Evolutionary conservation across 2,329 filamentous ascomycete species (phyloP).

Genomic region (Ophiostoma novo-ulmi): DNA sequence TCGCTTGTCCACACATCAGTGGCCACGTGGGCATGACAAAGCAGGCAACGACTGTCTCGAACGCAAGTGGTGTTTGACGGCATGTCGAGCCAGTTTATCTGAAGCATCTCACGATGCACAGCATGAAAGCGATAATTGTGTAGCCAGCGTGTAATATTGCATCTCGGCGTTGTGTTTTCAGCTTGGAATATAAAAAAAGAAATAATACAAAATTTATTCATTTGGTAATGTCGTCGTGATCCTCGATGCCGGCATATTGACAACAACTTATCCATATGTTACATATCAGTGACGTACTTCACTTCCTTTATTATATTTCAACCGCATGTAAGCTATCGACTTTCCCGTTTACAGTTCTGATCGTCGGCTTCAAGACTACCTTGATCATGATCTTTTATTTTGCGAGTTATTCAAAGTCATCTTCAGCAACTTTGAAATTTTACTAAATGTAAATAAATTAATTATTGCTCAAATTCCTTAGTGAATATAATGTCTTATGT

Average conservation of each 20-base stretch:
- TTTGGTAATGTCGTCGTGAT: neutral
- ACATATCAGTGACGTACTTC: neutral
- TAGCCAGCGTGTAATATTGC: neutral
- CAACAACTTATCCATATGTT: neutral
- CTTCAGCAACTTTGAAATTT: neutral
- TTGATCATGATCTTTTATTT: neutral
- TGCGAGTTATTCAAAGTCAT: neutral
- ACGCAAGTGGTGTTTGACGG: neutral
- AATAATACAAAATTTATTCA: neutral
- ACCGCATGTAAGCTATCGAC: neutral
- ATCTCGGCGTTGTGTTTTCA: neutral
- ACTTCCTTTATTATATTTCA: neutral
- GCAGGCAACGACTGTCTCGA: neutral
- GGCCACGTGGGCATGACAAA: conserved; percentile 9
- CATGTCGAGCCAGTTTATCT: neutral
- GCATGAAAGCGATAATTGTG: neutral
- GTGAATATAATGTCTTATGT: neutral
- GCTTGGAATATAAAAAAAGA: neutral
- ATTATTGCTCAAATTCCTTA: neutral
- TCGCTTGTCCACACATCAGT: neutral
- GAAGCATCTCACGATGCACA: conserved; percentile 10
- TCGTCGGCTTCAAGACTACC: neutral
- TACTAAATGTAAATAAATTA: neutral
- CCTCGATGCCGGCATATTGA: neutral
- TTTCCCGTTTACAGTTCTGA: neutral